Base-by-base conservation (phyloP, 805 yeast species). In the Yamadazyma laniorum region DNA sequence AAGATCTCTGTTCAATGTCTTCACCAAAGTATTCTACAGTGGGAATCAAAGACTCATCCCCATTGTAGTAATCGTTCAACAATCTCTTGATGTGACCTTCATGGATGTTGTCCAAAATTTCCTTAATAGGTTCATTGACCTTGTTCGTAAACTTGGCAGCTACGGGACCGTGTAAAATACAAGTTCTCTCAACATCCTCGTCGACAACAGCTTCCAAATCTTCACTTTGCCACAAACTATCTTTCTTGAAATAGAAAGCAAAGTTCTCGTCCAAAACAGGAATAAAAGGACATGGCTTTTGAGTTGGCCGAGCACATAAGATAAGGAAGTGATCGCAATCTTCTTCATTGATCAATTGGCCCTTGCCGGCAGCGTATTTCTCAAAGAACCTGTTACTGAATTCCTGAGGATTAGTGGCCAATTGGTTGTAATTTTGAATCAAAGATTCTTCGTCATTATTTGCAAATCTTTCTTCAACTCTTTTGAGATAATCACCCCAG, bases 211-310 rank as follows among this genome's bases (percentile, higher is more conserved):
- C 86, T 62, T 89, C 97, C 59, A 93, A 77, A 61, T 87, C 91
- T 74, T 93, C 98, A 17, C 96, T 85, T 76, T 93, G 99, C 99
- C 99, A 93, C 63, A 93, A 75, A 21, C 98, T 91, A 67, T 93
- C 99, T 73, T 93, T 93, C 80, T 93, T 93, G 80, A 93, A 93
- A 78, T 85, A 93, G 59, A 83, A 81, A 66, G 93, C 97, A 56
- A 93, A 88, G 72, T 87, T 85, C 50, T 87, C 95, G 59, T 93
- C 96, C 62, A 93, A 75, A 15, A 87, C 85, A 35, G 99, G 99
- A 53, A 93, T 90, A 53, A 93, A 93, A 48, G 99, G 99, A 59
- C 89, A 96, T 23, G 99, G 99, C 70, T 93, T 93, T 71, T 91
- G 97, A 44, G 67, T 57, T 52, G 96, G 96, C 58, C 80, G 80